Evolutionary conservation across 2,329 filamentous ascomycete genomes (phyloP).

Genomic region (Phialemonium atrogriseum): DNA sequence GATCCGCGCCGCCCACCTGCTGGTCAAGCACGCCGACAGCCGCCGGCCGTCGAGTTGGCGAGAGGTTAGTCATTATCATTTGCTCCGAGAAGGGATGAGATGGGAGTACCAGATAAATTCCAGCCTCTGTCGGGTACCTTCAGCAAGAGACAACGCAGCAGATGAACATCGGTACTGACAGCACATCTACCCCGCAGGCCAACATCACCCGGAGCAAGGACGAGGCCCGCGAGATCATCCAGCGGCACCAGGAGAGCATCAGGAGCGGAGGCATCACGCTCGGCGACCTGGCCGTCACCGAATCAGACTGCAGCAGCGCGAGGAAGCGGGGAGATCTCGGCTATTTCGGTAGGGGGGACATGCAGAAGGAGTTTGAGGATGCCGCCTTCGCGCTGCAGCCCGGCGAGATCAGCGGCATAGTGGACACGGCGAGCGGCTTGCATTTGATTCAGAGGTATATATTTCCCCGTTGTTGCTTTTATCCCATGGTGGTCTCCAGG

Average conservation of each 20-base stretch:
- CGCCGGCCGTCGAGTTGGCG: slow-evolving; percentile 89
- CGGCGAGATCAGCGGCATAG: slow-evolving; percentile 76
- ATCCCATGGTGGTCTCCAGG: no score
- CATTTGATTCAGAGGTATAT: slow-evolving; percentile 89
- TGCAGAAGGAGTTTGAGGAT: slow-evolving; percentile 98
- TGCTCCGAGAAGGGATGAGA: no score
- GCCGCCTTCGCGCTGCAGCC: slow-evolving; percentile 84
- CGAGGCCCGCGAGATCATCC: slow-evolving; percentile 72
- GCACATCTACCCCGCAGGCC: slow-evolving; percentile 39
- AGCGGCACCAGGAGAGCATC: slow-evolving; percentile 69
- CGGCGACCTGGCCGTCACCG: slow-evolving; percentile 75
- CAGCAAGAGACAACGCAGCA: no score
- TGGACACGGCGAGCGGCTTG: slow-evolving; percentile 88
- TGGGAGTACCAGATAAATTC: no score
- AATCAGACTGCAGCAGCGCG: slow-evolving; percentile 94
- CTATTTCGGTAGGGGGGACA: slow-evolving; percentile 88
- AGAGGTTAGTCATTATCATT: slow-evolving; percentile 44
- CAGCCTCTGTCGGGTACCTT: no score
- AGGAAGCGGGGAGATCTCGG: slow-evolving; percentile 91
- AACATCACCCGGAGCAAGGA: slow-evolving; percentile 84
- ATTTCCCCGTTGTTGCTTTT: no score
- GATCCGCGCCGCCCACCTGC: slow-evolving; percentile 85
- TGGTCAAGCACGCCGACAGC: slow-evolving; percentile 89
- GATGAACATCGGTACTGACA: no score
- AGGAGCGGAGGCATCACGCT: slow-evolving; percentile 58